phyloP scores from a whole-genome alignment of 2,329 filamentous ascomycete species.

The Paecilomyces sp. region DNA sequence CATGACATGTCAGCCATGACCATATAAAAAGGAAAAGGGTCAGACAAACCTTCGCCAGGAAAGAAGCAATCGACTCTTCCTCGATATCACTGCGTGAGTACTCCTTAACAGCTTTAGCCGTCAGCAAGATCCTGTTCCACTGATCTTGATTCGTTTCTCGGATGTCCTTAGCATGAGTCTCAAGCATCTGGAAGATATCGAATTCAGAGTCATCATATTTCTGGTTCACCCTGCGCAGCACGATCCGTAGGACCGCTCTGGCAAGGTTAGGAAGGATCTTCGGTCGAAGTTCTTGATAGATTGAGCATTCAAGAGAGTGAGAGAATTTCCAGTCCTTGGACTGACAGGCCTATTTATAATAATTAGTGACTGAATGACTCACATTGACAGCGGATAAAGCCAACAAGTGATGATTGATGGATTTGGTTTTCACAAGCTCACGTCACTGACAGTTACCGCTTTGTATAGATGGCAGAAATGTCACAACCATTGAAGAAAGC shows the following conservation, averaged over 20 bases:
- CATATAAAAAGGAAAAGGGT: background rate
- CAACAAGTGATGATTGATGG: background rate
- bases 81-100: slow-evolving; percentile 43
- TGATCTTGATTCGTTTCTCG: slow-evolving; percentile 29
- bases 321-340: slow-evolving; percentile 50
- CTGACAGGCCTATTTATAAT: slow-evolving; percentile 47
- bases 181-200: slow-evolving; percentile 36
- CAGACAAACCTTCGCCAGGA: slow-evolving; percentile 40
- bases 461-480: no score
- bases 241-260: slow-evolving; percentile 48
- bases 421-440: background rate
- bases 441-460: no score
- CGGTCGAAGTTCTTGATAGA: slow-evolving; percentile 40
- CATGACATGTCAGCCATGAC: background rate
- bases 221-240: slow-evolving; percentile 35
- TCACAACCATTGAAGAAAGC: no score
- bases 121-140: slow-evolving; percentile 45
- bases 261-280: slow-evolving; percentile 48
- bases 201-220: slow-evolving; percentile 32
- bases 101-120: slow-evolving; percentile 47
- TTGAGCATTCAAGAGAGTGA: slow-evolving; percentile 55
- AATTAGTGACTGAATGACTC: background rate
- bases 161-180: slow-evolving; percentile 45
- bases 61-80: slow-evolving; percentile 34
- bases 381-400: background rate